Evolutionary conservation across 352 stramenopile genomes (phyloP).

Genomic region (Aphanomyces cochlioides): DNA sequence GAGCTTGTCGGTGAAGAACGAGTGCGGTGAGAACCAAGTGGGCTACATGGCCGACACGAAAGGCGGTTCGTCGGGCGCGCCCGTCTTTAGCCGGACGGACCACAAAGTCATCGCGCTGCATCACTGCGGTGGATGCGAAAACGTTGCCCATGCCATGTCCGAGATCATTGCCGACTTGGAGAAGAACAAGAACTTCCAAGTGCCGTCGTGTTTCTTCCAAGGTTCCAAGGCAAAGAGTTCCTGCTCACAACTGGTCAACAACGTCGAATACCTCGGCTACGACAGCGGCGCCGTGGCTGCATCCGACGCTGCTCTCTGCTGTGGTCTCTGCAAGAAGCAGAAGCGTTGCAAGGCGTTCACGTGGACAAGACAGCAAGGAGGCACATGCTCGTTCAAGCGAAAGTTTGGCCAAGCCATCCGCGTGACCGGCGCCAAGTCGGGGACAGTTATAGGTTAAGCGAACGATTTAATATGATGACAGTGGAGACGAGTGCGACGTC

Average conservation of each 20-base stretch:
- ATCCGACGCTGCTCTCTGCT: background rate
- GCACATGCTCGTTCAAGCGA: conserved; percentile 12
- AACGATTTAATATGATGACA: background rate
- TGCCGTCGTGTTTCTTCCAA: conserved; percentile 7
- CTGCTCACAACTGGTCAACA: background rate
- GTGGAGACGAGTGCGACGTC: background rate
- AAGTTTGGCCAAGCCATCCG: background rate
- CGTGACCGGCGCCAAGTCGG: background rate
- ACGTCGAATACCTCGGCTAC: conserved; percentile 8
- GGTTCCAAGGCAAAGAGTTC: background rate
- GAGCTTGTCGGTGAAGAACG: conserved; percentile 29
- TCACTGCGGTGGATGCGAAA: conserved; percentile 39
- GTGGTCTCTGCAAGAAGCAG: background rate
- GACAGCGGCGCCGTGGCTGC: background rate
- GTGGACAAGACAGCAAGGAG: background rate
- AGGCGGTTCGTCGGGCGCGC: conserved; percentile 34
- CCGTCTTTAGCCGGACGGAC: conserved; percentile 31
- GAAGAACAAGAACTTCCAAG: conserved; percentile 33
- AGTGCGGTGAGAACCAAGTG: conserved; percentile 38
- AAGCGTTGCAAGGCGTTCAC: conserved; percentile 1
- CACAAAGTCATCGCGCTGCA: conserved; percentile 39
- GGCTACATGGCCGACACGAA: conserved; percentile 39
- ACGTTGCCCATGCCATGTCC: conserved; percentile 32
- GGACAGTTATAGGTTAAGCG: background rate
- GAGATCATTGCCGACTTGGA: conserved; percentile 41